phyloP scores from a whole-genome alignment of 768 basidiomycete genomes.

The Boletellus sp. region DNA sequence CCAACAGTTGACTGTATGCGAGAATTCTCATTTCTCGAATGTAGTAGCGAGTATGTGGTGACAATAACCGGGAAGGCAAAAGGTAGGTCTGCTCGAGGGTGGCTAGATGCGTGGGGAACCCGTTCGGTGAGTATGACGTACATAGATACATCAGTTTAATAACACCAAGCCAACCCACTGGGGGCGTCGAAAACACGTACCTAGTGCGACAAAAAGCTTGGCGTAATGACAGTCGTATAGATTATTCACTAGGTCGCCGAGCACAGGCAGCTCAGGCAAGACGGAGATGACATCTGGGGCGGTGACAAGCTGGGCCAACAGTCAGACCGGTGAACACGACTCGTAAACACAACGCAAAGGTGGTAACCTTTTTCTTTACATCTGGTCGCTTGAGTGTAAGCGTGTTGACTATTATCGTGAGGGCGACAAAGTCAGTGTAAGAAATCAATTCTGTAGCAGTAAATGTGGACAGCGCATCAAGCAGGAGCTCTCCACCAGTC shows the following conservation, averaged over 20 bases:
- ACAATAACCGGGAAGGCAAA: slow-evolving; percentile 80
- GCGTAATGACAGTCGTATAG: slow-evolving; percentile 93
- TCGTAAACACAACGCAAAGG: neutral
- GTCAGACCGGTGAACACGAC: slow-evolving; percentile 3
- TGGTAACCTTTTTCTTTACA: slow-evolving; percentile 80
- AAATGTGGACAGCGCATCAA: slow-evolving; percentile 92
- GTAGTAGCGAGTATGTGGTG: slow-evolving; percentile 85
- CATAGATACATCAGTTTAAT: slow-evolving; percentile 7
- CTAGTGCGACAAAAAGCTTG: slow-evolving; percentile 88
- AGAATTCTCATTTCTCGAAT: slow-evolving; percentile 95
- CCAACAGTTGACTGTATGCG: slow-evolving; percentile 88
- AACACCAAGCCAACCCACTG: neutral
- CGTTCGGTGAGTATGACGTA: neutral
- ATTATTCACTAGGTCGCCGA: slow-evolving; percentile 80
- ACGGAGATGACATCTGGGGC: slow-evolving; percentile 87
- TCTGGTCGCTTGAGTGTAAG: slow-evolving; percentile 78
- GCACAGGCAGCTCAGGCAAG: slow-evolving; percentile 75
- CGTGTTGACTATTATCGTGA: slow-evolving; percentile 77
- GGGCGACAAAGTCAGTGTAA: slow-evolving; percentile 86
- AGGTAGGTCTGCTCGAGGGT: slow-evolving; percentile 86
- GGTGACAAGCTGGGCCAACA: slow-evolving; percentile 58
- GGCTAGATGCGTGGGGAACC: slow-evolving; percentile 41
- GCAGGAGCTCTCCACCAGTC: slow-evolving; percentile 75
- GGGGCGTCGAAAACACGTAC: slow-evolving; percentile 36
- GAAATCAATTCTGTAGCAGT: slow-evolving; percentile 86